Evolutionary conservation across 106 monocot species (phyloP).

Genomic region (Chionographis japonica): DNA sequence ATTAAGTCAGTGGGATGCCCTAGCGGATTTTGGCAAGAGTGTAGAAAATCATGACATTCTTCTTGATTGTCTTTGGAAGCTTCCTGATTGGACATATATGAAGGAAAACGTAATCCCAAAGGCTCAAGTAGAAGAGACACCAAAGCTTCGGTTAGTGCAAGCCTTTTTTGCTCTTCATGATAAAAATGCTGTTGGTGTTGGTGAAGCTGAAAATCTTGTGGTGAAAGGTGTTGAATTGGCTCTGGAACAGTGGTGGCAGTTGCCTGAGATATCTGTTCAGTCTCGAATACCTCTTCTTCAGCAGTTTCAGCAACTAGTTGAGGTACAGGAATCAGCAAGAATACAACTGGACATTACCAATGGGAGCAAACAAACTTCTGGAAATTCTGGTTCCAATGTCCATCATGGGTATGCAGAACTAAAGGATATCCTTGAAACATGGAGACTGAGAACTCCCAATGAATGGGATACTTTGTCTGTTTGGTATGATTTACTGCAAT

Average conservation of each 20-base stretch:
- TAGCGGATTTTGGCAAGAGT: slow-evolving; percentile 91
- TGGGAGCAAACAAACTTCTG: slow-evolving; percentile 84
- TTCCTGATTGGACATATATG: slow-evolving; percentile 89
- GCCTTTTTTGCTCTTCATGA: slow-evolving; percentile 85
- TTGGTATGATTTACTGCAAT: slow-evolving; percentile 98
- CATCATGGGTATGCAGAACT: slow-evolving; percentile 79
- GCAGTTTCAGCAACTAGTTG: slow-evolving; percentile 97
- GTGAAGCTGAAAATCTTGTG: slow-evolving; percentile 84
- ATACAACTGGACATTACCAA: slow-evolving; percentile 86
- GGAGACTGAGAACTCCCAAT: slow-evolving; percentile 97
- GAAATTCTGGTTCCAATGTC: slow-evolving; percentile 56
- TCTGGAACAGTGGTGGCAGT: slow-evolving; percentile 98
- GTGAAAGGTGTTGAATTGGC: slow-evolving; percentile 93
- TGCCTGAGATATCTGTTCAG: slow-evolving; percentile 90
- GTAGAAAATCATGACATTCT: slow-evolving; percentile 98
- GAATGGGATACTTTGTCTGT: slow-evolving; percentile 96
- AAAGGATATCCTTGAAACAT: slow-evolving; percentile 98
- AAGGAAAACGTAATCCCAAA: slow-evolving; percentile 86
- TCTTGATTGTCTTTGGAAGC: slow-evolving; percentile 93
- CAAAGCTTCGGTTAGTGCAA: slow-evolving; percentile 75
- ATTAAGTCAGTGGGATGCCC: slow-evolving; percentile 91
- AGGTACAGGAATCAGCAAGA: slow-evolving; percentile 88
- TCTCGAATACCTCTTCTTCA: slow-evolving; percentile 82
- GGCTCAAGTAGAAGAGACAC: slow-evolving; percentile 94
- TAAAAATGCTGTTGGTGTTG: slow-evolving; percentile 63